phyloP scores from a whole-genome alignment of 139 green algal species.

The Tetratostichococcus sp. region DNA sequence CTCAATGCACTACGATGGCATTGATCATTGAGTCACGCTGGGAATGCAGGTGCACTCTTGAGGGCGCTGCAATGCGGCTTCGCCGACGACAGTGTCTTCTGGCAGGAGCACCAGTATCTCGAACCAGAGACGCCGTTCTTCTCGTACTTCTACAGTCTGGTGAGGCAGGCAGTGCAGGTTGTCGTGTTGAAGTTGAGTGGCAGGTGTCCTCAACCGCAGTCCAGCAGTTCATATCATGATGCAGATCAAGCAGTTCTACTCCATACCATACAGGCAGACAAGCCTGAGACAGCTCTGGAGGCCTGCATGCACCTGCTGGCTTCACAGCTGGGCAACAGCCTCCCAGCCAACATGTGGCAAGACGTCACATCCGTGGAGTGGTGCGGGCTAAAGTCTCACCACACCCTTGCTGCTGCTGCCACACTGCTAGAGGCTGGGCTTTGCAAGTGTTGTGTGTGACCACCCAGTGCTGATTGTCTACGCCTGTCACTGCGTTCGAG shows the following conservation, averaged over 20 bases:
- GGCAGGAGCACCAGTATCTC: neutral
- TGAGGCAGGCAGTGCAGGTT: neutral
- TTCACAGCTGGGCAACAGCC: neutral
- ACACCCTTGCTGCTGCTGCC: no score
- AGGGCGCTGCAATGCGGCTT: neutral
- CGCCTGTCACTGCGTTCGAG: no score
- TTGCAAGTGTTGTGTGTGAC: no score
- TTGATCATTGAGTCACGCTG: no score
- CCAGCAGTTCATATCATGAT: no score
- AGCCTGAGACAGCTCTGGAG: neutral
- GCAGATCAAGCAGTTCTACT: no score
- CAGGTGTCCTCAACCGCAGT: no score
- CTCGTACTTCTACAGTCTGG: neutral
- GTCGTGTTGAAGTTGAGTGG: no score
- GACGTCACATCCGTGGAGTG: neutral
- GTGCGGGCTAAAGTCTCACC: neutral
- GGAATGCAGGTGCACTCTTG: neutral
- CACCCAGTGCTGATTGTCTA: no score
- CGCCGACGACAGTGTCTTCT: neutral
- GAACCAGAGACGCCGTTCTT: conserved; percentile 1
- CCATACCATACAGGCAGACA: neutral
- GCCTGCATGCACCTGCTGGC: neutral
- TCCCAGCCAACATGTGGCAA: neutral
- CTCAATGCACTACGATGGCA: no score
- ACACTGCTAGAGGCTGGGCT: no score